Evolutionary conservation across 2,329 filamentous ascomycete species (phyloP), one percentile per base, ranked within the genome.

Genomic region (Apiospora arundinis): DNA sequence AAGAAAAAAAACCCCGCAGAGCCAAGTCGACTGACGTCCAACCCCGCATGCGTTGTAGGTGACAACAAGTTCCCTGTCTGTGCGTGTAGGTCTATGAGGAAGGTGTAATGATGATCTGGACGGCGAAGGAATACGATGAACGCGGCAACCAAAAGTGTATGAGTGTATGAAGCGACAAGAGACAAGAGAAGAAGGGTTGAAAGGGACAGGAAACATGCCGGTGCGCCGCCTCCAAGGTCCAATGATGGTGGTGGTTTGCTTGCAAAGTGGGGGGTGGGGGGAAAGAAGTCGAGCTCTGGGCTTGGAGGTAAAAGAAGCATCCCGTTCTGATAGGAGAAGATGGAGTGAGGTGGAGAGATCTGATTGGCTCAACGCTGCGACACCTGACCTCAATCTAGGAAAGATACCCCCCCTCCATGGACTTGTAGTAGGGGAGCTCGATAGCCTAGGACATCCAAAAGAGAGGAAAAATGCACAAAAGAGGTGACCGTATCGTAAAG

Each of bases 341-440:
- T 63, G 56, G 56, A 63, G 56, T 63, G 40, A 40, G 56, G 56
- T 40, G 56, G 32, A 40, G 18, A 40, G 18, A 23, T 40, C 56
- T 63, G 56, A 40, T 63, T 63, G 56, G 56, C 21, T 40, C 32
- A 37, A n/a, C 18, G 18, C 56, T 40, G 32, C 56, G 32, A 63
- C 56, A 63, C 28, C 56, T 63, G 56, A 63, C 56, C 56, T 63
- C 56, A 40, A 63, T 63, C 56, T 40, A 40, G 56, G 32, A 63
- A 40, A n/a, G 56, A 40, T 63, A 12, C 56, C 56, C 56, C 56
- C 56, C 56, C 56, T 63, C 32, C 49, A 18, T 28, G 2, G 23
- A 56, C 23, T 56, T 4, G 49, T 49, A 25, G 46, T 49, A 49
- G 46, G 25, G 23, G 11, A 56, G 49, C 12, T 8, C 25, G 25